Conservation (phyloP, 1,139 yeast species). For the Pichia sp. region DNA sequence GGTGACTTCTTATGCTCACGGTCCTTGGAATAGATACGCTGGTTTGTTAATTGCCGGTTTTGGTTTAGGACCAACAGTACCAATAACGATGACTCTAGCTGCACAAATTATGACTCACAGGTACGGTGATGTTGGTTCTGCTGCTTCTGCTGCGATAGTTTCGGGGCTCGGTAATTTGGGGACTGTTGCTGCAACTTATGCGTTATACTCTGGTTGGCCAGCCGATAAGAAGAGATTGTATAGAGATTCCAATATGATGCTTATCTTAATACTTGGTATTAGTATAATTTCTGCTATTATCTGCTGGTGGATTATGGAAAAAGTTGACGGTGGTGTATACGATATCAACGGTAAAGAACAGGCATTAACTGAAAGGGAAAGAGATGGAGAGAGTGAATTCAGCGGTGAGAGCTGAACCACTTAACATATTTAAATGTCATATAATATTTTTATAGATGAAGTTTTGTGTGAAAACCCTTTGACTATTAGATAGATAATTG, state of each 20-base stretch:
- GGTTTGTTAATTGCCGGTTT: slow-evolving; percentile 78
- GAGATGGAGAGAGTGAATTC: too few relatives aligned
- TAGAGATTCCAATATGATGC: slow-evolving; percentile 73
- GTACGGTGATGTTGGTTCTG: slow-evolving; percentile 81
- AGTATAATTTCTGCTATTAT: slow-evolving; percentile 48
- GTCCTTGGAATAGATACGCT: slow-evolving; percentile 69
- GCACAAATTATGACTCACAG: slow-evolving; percentile 65
- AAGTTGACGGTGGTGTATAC: slow-evolving; percentile 14
- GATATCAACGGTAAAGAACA: slow-evolving; percentile 1
- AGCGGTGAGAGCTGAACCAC: too few relatives aligned
- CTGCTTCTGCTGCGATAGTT: slow-evolving; percentile 75
- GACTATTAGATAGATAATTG: too few relatives aligned
- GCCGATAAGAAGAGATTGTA: slow-evolving; percentile 56
- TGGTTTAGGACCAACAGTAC: slow-evolving; percentile 88
- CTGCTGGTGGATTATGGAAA: slow-evolving; percentile 18
- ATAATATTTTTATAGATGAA: too few relatives aligned
- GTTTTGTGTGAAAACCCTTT: too few relatives aligned
- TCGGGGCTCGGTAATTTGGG: slow-evolving; percentile 85
- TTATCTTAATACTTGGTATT: slow-evolving; percentile 67
- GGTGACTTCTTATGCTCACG: slow-evolving; percentile 68
- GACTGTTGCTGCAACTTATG: slow-evolving; percentile 78
- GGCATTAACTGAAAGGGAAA: not conserved
- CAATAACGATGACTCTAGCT: slow-evolving; percentile 81
- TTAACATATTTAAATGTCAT: too few relatives aligned
- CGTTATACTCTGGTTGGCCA: slow-evolving; percentile 83